Evolutionary conservation across 1,139 yeast species (phyloP).

Genomic region (Geotrichum phurueaensis): DNA sequence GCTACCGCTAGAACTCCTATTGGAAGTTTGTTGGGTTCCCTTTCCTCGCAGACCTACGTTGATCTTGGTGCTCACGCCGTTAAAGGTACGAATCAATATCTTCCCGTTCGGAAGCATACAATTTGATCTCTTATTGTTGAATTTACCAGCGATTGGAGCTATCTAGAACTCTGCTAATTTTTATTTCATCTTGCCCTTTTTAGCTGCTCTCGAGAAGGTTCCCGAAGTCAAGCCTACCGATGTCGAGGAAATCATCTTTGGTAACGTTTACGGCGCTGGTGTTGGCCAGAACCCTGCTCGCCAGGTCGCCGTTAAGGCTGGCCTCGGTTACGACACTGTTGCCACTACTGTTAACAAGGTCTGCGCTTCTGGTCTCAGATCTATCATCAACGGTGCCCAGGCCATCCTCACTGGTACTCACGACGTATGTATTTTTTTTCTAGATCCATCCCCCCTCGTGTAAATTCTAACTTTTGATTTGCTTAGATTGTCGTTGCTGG

Average conservation of each 20-base stretch:
- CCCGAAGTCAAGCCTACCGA: slow-evolving; percentile 68
- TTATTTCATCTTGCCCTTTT: background rate
- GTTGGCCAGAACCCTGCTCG: slow-evolving; percentile 98
- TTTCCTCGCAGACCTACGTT: slow-evolving; percentile 65
- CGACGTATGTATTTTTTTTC: slow-evolving; percentile 37
- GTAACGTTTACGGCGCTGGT: slow-evolving; percentile 88
- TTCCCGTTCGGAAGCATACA: background rate
- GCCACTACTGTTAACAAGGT: slow-evolving; percentile 94
- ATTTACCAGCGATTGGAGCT: background rate
- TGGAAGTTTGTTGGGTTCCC: slow-evolving; percentile 84
- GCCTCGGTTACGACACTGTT: slow-evolving; percentile 67
- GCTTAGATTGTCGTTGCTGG: slow-evolving; percentile 80
- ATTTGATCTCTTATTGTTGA: background rate
- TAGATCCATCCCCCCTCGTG: background rate
- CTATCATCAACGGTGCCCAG: slow-evolving; percentile 86
- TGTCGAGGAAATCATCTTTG: slow-evolving; percentile 87
- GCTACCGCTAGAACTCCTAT: slow-evolving; percentile 91
- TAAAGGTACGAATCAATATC: slow-evolving; percentile 34
- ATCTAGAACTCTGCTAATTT: background rate
- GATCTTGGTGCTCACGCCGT: slow-evolving; percentile 93
- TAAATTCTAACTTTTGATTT: background rate
- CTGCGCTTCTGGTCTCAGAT: slow-evolving; percentile 94
- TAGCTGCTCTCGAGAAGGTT: slow-evolving; percentile 72
- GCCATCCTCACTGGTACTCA: slow-evolving; percentile 83
- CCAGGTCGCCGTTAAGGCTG: slow-evolving; percentile 91